phyloP scores from a whole-genome alignment of 768 basidiomycete genomes.

The Lepiota brunneoincarnata region DNA sequence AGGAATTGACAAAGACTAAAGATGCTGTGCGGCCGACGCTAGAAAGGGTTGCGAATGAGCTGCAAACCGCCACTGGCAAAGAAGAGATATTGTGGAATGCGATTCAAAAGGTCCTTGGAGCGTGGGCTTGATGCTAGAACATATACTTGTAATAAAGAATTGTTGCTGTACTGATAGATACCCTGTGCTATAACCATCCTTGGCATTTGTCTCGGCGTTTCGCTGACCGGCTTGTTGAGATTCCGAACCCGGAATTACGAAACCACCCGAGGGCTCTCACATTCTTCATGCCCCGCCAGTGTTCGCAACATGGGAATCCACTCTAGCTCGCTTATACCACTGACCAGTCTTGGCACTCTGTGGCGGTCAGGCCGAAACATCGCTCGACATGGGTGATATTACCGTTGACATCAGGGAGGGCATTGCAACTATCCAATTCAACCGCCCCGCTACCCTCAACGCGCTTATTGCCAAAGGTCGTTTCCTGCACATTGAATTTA shows the following conservation, averaged over 20 bases:
- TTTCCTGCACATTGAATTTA: neutral
- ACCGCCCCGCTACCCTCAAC: slow-evolving; percentile 58
- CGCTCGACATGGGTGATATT: slow-evolving; percentile 21
- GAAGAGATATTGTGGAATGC: slow-evolving; percentile 41
- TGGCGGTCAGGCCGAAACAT: neutral
- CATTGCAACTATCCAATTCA: slow-evolving; percentile 69
- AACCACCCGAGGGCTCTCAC: neutral
- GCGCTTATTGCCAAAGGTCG: slow-evolving; percentile 53
- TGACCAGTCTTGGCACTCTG: too few relatives aligned
- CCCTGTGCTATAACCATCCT: neutral
- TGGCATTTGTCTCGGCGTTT: neutral
- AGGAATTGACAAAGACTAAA: slow-evolving; percentile 48
- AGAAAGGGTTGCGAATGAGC: slow-evolving; percentile 43
- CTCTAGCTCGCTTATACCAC: neutral
- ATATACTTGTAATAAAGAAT: neutral
- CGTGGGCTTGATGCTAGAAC: slow-evolving; percentile 31
- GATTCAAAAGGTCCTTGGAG: slow-evolving; percentile 36
- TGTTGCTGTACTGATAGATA: neutral
- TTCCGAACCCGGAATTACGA: neutral
- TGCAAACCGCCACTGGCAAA: slow-evolving; percentile 28
- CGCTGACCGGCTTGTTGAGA: neutral
- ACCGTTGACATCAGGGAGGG: slow-evolving; percentile 47
- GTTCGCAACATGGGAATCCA: neutral
- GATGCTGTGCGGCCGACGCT: slow-evolving; percentile 48
- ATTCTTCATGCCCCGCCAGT: neutral